phyloP scores from a whole-genome alignment of 371 early-diverging fungal species.

The Batkoa obscura region DNA sequence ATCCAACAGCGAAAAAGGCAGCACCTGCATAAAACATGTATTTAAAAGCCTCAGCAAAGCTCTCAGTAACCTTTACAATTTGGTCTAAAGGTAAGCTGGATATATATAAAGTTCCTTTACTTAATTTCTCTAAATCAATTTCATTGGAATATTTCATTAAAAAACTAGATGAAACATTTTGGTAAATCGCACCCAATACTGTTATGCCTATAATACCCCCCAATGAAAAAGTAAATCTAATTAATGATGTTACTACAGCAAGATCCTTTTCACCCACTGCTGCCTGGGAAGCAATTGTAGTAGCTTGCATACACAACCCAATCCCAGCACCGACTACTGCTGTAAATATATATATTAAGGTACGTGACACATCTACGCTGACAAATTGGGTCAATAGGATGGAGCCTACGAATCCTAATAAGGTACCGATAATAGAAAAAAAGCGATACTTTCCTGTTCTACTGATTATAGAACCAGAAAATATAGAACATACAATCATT shows the following conservation, averaged over 20 bases:
- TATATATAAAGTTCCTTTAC: too few species aligned
- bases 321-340: constrained; percentile 25
- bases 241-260: constrained; percentile 23
- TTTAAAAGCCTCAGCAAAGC: too few species aligned
- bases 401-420: constrained; percentile 19
- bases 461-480: constrained; percentile 13
- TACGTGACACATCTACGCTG: constrained; percentile 2
- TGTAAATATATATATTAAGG: constrained; percentile 18
- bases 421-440: constrained; percentile 19
- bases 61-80: too few species aligned
- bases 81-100: too few species aligned
- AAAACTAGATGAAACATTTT: too few species aligned
- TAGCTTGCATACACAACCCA: constrained; percentile 15
- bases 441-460: constrained; percentile 16
- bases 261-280: constrained; percentile 17
- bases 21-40: too few species aligned
- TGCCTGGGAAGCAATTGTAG: constrained; percentile 26
- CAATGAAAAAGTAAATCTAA: constrained; percentile 21
- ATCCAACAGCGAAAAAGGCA: too few species aligned
- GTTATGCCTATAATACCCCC: constrained; percentile 33
- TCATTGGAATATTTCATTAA: too few species aligned
- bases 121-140: too few species aligned
- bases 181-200: constrained; percentile 18
- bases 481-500: constrained; percentile 13
- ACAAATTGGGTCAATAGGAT: background rate